Percentiles rank a stretch among this genome's conserved stretches.
These are phyloP conservation scores for Nakazawaea wyomingensis DNA, from an alignment of 805 yeast genomes.

Conservation along the genomic window DNA sequence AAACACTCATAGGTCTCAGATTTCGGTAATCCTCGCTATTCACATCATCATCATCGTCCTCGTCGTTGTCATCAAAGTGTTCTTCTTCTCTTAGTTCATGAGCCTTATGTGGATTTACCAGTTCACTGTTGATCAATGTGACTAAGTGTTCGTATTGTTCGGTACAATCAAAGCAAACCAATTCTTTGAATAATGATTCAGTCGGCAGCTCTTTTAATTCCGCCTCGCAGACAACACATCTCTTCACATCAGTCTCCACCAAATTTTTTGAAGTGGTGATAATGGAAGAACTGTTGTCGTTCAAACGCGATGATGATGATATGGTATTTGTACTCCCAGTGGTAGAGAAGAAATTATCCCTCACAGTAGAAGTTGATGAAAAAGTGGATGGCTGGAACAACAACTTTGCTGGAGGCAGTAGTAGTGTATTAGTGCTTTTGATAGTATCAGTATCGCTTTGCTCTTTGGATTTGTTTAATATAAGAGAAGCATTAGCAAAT, in stretches of 20 bases:
- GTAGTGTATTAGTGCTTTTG: neutral
- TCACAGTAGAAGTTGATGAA: too few relatives aligned
- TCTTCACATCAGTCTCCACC: neutral
- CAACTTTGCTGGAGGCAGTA: neutral
- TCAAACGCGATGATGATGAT: too few relatives aligned
- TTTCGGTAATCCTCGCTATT: neutral
- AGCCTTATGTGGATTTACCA: neutral
- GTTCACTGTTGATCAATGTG: conserved; percentile 5
- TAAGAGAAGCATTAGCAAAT: neutral
- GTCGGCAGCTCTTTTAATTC: neutral
- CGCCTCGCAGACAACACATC: conserved; percentile 8
- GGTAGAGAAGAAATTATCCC: too few relatives aligned
- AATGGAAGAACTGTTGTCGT: neutral
- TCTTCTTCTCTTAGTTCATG: neutral
- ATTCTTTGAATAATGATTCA: conserved; percentile 7
- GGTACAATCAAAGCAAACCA: conserved; percentile 11
- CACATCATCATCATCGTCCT: neutral
- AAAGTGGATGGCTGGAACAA: too few relatives aligned
- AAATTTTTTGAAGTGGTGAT: neutral
- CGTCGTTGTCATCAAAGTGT: too few relatives aligned
- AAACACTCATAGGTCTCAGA: conserved; percentile 1
- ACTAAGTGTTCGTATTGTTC: conserved; percentile 11
- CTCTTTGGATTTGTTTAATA: neutral
- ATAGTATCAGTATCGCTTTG: neutral
- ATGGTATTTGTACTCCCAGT: too few relatives aligned